Percentiles rank a stretch among this genome's conserved stretches.
phyloP scores from a whole-genome alignment of 352 stramenopile genomes.

The Phytopythium litorale region DNA sequence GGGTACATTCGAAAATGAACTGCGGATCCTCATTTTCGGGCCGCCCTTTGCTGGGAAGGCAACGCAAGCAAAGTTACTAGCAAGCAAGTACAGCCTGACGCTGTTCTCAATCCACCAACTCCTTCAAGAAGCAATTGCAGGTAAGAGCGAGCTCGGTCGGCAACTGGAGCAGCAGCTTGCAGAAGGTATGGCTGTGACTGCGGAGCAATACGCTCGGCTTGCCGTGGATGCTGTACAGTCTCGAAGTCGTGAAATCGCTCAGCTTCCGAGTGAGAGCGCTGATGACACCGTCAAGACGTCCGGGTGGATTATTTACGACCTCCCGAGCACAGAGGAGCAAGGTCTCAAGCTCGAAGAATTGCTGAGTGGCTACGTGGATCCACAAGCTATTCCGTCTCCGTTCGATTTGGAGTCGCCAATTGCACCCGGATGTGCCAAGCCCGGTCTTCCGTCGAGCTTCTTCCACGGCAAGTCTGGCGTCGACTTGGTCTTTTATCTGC shows the following conservation, averaged over 20 bases:
- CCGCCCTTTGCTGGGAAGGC: slow-evolving; percentile 60
- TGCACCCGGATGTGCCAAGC: slow-evolving; percentile 32
- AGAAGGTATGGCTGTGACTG: slow-evolving; percentile 36
- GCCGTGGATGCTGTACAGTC: slow-evolving; percentile 32
- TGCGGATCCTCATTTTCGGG: slow-evolving; percentile 59
- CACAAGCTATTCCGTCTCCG: slow-evolving; percentile 27
- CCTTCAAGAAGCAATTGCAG: slow-evolving; percentile 26
- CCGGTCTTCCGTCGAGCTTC: slow-evolving; percentile 34
- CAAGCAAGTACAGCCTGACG: slow-evolving; percentile 42
- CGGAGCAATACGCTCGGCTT: slow-evolving; percentile 50
- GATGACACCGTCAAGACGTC: slow-evolving; percentile 6
- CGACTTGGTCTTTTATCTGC: slow-evolving; percentile 68
- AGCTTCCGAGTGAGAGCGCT: not conserved
- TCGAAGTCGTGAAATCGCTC: slow-evolving; percentile 10
- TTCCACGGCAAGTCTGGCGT: slow-evolving; percentile 65
- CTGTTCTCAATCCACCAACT: slow-evolving; percentile 49
- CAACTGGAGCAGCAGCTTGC: slow-evolving; percentile 23
- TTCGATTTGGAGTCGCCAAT: slow-evolving; percentile 57
- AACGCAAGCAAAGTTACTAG: slow-evolving; percentile 45
- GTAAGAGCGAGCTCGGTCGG: slow-evolving; percentile 23
- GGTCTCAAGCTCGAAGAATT: slow-evolving; percentile 41
- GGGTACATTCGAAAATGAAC: slow-evolving; percentile 1
- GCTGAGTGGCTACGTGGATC: slow-evolving; percentile 56
- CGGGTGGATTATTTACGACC: slow-evolving; percentile 67
- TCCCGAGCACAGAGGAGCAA: slow-evolving; percentile 47